A percentile compares a stretch with the other conserved stretches of the same genome.
Conservation (phyloP, 1,284 basidiomycete species). For the Pterulicium gracile region DNA sequence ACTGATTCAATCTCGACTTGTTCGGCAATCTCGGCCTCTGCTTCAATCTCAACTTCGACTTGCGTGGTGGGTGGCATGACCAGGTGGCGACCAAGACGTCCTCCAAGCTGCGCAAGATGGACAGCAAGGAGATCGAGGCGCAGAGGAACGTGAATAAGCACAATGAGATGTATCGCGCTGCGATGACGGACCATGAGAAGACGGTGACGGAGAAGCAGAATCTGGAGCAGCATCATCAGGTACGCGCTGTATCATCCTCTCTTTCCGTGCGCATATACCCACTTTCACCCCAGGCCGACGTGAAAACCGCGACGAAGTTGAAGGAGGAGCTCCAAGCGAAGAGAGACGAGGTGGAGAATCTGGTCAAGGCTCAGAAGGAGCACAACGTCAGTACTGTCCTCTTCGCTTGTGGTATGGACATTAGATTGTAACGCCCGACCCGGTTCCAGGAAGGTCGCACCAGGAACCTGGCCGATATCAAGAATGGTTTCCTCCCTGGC, state of each 20-base stretch:
- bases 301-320: neutral
- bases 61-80: too few species aligned
- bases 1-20: too few species aligned
- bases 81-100: neutral
- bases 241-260: too few species aligned
- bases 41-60: too few species aligned
- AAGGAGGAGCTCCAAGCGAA: slow-evolving; percentile 1
- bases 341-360: neutral
- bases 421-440: neutral
- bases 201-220: neutral
- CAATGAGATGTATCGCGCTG: neutral
- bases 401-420: neutral
- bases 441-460: neutral
- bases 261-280: neutral
- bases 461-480: neutral
- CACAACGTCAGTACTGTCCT: neutral
- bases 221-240: neutral
- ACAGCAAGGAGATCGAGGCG: neutral
- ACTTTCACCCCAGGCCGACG: neutral
- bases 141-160: slow-evolving; percentile 1
- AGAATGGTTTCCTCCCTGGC: neutral
- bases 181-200: slow-evolving; percentile 1
- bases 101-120: neutral
- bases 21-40: too few species aligned
- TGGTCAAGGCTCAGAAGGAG: neutral